These are phyloP conservation scores for Prunus salicina DNA, from an alignment of 306 rosid species.

Conservation along the genomic window DNA sequence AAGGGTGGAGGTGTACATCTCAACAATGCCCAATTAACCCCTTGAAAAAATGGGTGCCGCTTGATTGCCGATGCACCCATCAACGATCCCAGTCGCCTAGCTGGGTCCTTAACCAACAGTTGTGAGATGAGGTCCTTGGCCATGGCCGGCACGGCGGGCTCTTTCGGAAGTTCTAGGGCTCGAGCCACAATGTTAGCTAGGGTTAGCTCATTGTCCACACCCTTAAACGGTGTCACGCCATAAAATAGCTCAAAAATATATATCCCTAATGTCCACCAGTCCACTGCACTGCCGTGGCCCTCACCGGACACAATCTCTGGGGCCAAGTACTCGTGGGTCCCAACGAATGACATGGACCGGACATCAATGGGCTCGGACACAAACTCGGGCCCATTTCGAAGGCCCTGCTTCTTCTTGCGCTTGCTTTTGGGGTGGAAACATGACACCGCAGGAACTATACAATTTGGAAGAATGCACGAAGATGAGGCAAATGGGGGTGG, in stretches of 20 bases:
- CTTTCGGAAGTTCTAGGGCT: slow-evolving; percentile 71
- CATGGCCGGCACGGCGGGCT: slow-evolving; percentile 40
- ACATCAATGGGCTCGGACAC: slow-evolving; percentile 61
- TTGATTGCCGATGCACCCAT: slow-evolving; percentile 59
- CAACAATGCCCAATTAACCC: slow-evolving; percentile 71
- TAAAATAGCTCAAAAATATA: slow-evolving; percentile 59
- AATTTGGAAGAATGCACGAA: slow-evolving; percentile 64
- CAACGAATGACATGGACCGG: slow-evolving; percentile 75
- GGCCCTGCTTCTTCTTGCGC: slow-evolving; percentile 38
- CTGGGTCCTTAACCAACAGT: slow-evolving; percentile 62
- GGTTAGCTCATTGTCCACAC: slow-evolving; percentile 64
- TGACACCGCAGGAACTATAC: slow-evolving; percentile 60
- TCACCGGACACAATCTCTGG: slow-evolving; percentile 70
- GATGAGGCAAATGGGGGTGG: slow-evolving; percentile 47
- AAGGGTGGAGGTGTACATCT: slow-evolving; percentile 67
- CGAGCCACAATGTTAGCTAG: slow-evolving; percentile 72
- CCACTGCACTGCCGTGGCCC: slow-evolving; percentile 78
- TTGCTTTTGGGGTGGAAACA: slow-evolving; percentile 55
- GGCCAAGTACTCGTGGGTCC: slow-evolving; percentile 69
- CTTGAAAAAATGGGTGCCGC: slow-evolving; percentile 61
- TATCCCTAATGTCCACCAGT: slow-evolving; percentile 77
- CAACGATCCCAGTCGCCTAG: slow-evolving; percentile 57
- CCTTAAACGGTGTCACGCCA: slow-evolving; percentile 73
- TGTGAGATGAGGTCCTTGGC: slow-evolving; percentile 63
- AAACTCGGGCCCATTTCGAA: slow-evolving; percentile 43